Evolutionary conservation across 2,329 filamentous ascomycete species (phyloP).

Genomic region (Botrytis tulipae): DNA sequence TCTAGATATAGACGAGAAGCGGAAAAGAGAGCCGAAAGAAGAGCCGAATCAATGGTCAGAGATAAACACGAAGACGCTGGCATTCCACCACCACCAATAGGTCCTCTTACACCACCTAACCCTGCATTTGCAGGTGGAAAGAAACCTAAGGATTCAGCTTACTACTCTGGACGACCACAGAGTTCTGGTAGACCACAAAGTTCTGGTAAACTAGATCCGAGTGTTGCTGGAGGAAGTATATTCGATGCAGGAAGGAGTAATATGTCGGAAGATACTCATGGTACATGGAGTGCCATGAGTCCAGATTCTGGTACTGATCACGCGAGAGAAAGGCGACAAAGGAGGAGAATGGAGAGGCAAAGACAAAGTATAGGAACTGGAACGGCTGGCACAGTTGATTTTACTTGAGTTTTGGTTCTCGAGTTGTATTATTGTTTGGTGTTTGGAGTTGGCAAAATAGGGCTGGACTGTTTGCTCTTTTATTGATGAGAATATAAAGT

Average conservation of each 20-base stretch:
- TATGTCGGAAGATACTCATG: conserved; percentile 36
- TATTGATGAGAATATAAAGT: not conserved
- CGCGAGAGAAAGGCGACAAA: conserved; percentile 52
- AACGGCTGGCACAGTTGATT: conserved; percentile 15
- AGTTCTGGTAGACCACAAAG: conserved; percentile 31
- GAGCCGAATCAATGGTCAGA: conserved; percentile 30
- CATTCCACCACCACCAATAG: conserved; percentile 35
- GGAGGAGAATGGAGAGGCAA: conserved; percentile 54
- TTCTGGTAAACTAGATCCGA: conserved; percentile 25
- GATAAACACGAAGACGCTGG: conserved; percentile 40
- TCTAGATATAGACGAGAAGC: conserved; percentile 54
- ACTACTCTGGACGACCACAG: conserved; percentile 53
- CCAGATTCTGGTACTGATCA: conserved; percentile 34
- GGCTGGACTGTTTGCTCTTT: not conserved
- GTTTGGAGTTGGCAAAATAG: conserved; percentile 9
- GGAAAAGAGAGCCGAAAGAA: conserved; percentile 39
- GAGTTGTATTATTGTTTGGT: conserved; percentile 7
- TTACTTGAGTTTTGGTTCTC: conserved; percentile 1
- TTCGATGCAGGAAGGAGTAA: conserved; percentile 27
- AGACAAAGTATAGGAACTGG: conserved; percentile 35
- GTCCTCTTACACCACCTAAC: conserved; percentile 53
- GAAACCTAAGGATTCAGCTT: conserved; percentile 58
- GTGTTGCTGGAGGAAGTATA: conserved; percentile 27
- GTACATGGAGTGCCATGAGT: conserved; percentile 39
- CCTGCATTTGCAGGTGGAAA: conserved; percentile 54